phyloP scores from a whole-genome alignment of 1,284 basidiomycete genomes.

The Austroboletus niveus region DNA sequence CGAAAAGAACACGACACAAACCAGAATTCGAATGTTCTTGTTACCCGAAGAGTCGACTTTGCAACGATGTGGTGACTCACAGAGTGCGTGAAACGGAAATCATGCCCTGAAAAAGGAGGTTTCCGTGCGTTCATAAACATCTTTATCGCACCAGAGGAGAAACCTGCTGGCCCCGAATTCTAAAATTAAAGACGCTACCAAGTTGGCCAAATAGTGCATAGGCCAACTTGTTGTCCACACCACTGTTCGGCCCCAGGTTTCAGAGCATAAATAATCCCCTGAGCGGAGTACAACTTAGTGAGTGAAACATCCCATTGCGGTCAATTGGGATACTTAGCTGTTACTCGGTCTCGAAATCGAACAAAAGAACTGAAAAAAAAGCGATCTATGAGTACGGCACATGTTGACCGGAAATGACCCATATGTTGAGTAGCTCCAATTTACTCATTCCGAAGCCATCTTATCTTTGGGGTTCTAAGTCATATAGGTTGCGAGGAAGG shows the following conservation, averaged over 20 bases:
- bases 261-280: too few relatives aligned
- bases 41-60: slow-evolving; percentile 23
- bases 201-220: background rate
- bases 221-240: background rate
- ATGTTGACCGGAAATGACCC: background rate
- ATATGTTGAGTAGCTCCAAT: background rate
- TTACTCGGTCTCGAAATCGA: background rate
- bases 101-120: background rate
- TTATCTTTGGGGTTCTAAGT: background rate
- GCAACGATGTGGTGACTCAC: slow-evolving; percentile 23
- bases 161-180: too few relatives aligned
- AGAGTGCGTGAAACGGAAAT: slow-evolving; percentile 6
- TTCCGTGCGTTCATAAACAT: background rate
- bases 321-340: too few relatives aligned
- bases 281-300: too few relatives aligned
- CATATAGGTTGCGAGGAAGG: background rate
- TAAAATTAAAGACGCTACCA: background rate
- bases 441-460: background rate
- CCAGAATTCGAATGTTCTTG: slow-evolving; percentile 12
- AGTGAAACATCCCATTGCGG: too few relatives aligned
- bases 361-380: background rate
- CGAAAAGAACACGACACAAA: too few relatives aligned
- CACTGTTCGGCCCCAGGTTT: too few relatives aligned
- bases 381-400: background rate
- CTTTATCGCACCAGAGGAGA: background rate